Evolutionary conservation across 345 rosid species (phyloP).

Genomic region (Gynandropsis gynandra): DNA sequence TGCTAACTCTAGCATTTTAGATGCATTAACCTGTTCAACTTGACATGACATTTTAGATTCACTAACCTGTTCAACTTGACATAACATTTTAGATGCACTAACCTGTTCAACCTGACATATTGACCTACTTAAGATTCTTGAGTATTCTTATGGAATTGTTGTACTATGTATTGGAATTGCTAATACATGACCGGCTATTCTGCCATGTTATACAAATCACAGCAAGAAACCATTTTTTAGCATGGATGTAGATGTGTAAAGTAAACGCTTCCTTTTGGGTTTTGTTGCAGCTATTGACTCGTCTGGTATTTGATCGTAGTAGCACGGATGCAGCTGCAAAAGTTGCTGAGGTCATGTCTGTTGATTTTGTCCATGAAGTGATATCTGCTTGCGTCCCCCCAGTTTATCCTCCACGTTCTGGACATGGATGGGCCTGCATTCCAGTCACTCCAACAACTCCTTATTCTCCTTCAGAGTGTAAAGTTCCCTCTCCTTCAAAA

Average conservation of each 20-base stretch:
- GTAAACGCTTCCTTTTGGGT: slow-evolving; percentile 24
- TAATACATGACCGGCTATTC: background rate
- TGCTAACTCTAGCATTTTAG: slow-evolving; percentile 7
- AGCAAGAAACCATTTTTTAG: no score
- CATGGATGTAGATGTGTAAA: background rate
- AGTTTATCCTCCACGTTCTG: slow-evolving; percentile 91
- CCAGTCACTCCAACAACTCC: slow-evolving; percentile 59
- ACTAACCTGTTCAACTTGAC: background rate
- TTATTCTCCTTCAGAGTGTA: slow-evolving; percentile 48
- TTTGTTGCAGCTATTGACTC: slow-evolving; percentile 79
- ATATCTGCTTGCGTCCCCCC: slow-evolving; percentile 97
- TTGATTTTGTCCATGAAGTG: slow-evolving; percentile 97
- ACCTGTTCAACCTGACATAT: slow-evolving; percentile 2
- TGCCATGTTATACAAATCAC: background rate
- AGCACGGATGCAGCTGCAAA: slow-evolving; percentile 97
- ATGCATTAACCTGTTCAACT: slow-evolving; percentile 3
- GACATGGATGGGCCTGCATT: slow-evolving; percentile 97
- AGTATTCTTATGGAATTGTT: background rate
- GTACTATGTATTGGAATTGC: slow-evolving; percentile 3
- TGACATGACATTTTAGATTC: background rate
- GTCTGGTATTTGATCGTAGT: slow-evolving; percentile 87
- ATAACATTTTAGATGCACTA: background rate
- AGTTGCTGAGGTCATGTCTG: slow-evolving; percentile 90
- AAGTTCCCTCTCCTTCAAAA: slow-evolving; percentile 59
- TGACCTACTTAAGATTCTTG: slow-evolving; percentile 7